Conservation (phyloP, 805 yeast genomes). For the Teunomyces panamensis region DNA sequence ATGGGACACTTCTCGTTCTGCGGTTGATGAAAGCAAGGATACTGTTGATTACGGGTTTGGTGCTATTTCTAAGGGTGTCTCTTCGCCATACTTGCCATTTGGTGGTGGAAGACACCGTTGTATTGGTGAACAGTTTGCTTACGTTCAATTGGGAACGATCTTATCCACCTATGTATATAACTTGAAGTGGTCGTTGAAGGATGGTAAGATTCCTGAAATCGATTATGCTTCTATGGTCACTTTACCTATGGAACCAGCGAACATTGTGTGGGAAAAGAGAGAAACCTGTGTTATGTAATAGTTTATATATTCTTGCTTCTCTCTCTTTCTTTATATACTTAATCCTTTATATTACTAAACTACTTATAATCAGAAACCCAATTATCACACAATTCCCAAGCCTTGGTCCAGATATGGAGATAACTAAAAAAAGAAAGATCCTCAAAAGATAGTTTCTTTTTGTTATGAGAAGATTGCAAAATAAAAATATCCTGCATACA, state of each 20-base stretch:
- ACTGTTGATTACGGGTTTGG: conserved; percentile 95
- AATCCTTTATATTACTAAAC: not conserved
- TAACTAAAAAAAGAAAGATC: too few relatives aligned
- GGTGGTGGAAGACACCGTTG: conserved; percentile 99
- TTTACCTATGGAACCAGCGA: conserved; percentile 77
- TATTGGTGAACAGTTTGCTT: conserved; percentile 98
- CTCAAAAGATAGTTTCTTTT: too few relatives aligned
- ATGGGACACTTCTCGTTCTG: conserved; percentile 50
- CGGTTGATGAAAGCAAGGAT: conserved; percentile 19
- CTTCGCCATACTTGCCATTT: conserved; percentile 93
- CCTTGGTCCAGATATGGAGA: too few relatives aligned
- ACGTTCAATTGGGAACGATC: conserved; percentile 84
- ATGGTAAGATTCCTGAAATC: conserved; percentile 51
- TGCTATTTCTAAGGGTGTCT: conserved; percentile 91
- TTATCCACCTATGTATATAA: conserved; percentile 72
- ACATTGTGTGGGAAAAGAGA: conserved; percentile 71
- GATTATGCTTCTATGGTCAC: conserved; percentile 93
- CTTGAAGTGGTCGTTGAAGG: conserved; percentile 66
- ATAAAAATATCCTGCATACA: not conserved
- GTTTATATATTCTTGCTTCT: not conserved
- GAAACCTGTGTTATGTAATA: conserved; percentile 15
- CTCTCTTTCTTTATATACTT: not conserved
- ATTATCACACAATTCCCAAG: too few relatives aligned
- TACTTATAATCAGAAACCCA: too few relatives aligned
- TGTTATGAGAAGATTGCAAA: too few relatives aligned